Conservation (phyloP, 306 rosid genomes). For the Dicorynia guianensis region DNA sequence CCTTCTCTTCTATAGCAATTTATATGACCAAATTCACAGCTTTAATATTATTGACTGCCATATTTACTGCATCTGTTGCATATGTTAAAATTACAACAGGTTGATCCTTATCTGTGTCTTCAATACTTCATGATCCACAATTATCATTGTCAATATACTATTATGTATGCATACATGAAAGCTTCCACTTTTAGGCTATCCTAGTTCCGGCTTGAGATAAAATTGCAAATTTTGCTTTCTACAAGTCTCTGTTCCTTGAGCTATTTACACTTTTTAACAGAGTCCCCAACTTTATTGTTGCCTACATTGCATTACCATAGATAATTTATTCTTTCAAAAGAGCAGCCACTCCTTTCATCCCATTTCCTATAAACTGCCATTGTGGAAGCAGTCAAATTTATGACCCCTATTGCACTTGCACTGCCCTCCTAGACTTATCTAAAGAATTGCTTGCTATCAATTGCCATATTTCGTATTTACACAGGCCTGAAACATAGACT, state of each 20-base stretch:
- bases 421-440: not conserved
- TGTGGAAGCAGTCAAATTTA: not conserved
- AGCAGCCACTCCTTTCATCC: not conserved
- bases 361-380: not conserved
- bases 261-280: not conserved
- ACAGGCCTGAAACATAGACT: not conserved
- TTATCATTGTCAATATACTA: too few species aligned
- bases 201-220: not conserved
- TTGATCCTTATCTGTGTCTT: too few species aligned
- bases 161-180: not conserved
- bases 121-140: too few species aligned
- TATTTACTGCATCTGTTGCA: too few species aligned
- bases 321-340: not conserved
- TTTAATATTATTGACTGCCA: too few species aligned
- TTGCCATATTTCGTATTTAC: not conserved
- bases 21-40: too few species aligned
- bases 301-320: not conserved
- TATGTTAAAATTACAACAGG: too few species aligned
- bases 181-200: not conserved
- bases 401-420: not conserved
- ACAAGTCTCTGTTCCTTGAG: slow-evolving; percentile 10
- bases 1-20: not conserved
- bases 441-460: not conserved
- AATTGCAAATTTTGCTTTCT: not conserved
- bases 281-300: not conserved